These are phyloP conservation scores for Suhomyces canberraensis DNA, from an alignment of 805 yeast genomes.

Conservation along the genomic window DNA sequence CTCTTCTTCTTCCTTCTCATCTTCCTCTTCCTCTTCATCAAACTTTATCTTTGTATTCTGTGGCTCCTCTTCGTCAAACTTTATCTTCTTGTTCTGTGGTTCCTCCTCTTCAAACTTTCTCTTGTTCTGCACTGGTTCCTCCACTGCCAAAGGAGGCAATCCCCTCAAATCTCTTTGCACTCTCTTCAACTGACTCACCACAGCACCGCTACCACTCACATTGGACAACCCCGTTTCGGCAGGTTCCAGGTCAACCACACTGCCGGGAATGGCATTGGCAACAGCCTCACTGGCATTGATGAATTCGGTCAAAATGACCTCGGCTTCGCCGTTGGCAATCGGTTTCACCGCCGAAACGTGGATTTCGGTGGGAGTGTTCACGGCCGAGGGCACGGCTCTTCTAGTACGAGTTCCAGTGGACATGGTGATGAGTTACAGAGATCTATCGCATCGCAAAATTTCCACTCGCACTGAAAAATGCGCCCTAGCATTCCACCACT, in stretches of 20 bases:
- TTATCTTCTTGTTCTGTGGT: constrained; percentile 16
- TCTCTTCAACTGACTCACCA: constrained; percentile 62
- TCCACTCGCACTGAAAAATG: neutral
- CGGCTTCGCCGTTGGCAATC: constrained; percentile 43
- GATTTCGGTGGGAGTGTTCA: constrained; percentile 47
- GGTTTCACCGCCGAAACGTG: constrained; percentile 26
- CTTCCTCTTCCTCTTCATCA: constrained; percentile 9
- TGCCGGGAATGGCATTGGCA: constrained; percentile 25
- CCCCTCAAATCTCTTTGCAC: constrained; percentile 79
- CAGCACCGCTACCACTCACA: constrained; percentile 34
- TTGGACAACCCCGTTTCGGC: constrained; percentile 30
- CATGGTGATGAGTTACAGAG: too few relatives aligned
- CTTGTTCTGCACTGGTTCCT: constrained; percentile 16
- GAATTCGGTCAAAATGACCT: constrained; percentile 41
- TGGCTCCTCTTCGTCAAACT: constrained; percentile 12
- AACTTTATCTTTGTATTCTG: constrained; percentile 9
- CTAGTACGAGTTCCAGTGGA: constrained; percentile 38
- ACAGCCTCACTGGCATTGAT: constrained; percentile 36
- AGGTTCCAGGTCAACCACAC: constrained; percentile 20
- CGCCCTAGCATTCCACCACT: too few relatives aligned
- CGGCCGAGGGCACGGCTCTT: constrained; percentile 42
- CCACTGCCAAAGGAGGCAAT: constrained; percentile 57
- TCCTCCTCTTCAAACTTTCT: constrained; percentile 23
- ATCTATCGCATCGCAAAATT: too few relatives aligned
- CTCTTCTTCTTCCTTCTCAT: constrained; percentile 12